A percentile compares a stretch with the other conserved stretches of the same genome.
These are phyloP conservation scores for Tolypocladium tundrense DNA, from an alignment of 2,329 filamentous ascomycete species.

Conservation along the genomic window DNA sequence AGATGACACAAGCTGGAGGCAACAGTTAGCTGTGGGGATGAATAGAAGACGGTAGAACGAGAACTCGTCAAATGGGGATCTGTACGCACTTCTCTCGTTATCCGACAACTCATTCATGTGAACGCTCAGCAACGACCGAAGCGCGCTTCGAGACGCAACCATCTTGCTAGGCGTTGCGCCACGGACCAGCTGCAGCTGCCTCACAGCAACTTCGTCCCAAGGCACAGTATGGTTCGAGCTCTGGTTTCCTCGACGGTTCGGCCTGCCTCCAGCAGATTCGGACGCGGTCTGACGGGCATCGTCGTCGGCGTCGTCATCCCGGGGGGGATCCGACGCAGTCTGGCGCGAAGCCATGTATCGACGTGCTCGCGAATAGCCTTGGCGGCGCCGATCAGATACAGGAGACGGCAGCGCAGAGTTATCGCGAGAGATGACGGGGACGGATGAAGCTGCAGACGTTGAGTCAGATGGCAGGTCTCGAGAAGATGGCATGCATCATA, in stretches of 20 bases:
- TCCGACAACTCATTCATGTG: slow-evolving; percentile 32
- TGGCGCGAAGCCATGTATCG: slow-evolving; percentile 13
- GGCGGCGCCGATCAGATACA: slow-evolving; percentile 14
- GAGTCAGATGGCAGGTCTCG: not conserved
- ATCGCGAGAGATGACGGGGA: not conserved
- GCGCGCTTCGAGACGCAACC: slow-evolving; percentile 36
- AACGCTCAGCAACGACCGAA: slow-evolving; percentile 36
- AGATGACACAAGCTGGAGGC: slow-evolving; percentile 47
- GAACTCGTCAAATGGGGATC: not conserved
- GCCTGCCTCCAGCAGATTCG: not conserved
- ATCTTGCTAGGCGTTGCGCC: slow-evolving; percentile 31
- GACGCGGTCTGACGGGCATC: slow-evolving; percentile 1
- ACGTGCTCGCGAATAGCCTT: slow-evolving; percentile 14
- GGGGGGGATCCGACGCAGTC: slow-evolving; percentile 10
- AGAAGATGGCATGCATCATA: not conserved
- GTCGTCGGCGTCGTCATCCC: slow-evolving; percentile 11
- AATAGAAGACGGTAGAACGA: not conserved
- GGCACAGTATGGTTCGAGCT: not conserved
- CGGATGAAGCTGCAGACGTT: not conserved
- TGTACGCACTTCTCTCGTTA: slow-evolving; percentile 36
- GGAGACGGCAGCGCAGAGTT: slow-evolving; percentile 7
- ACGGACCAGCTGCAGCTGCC: slow-evolving; percentile 35
- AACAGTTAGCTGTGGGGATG: not conserved
- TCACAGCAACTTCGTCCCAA: slow-evolving; percentile 22
- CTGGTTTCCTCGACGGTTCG: slow-evolving; percentile 1